phyloP scores from a whole-genome alignment of 805 yeast species.

The Schwanniomyces polymorphus region DNA sequence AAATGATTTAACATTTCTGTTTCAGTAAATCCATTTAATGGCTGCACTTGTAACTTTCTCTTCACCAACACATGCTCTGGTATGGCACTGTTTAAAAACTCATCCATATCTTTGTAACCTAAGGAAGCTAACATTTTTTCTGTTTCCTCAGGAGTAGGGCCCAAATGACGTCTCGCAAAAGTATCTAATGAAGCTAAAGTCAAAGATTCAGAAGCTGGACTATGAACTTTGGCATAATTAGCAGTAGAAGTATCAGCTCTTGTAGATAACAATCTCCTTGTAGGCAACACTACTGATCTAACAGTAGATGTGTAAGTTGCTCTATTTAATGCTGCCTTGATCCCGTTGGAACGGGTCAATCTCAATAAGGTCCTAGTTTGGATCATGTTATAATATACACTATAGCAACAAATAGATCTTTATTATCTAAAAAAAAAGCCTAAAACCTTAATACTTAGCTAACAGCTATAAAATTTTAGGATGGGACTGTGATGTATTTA shows the following conservation, averaged over 20 bases:
- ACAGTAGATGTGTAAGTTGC: too few relatives aligned
- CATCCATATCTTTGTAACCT: slow-evolving; percentile 66
- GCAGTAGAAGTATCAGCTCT: slow-evolving; percentile 58
- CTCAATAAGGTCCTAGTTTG: not conserved
- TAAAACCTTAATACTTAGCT: not conserved
- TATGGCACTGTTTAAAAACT: slow-evolving; percentile 69
- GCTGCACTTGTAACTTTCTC: slow-evolving; percentile 66
- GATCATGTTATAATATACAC: not conserved
- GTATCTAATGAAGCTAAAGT: slow-evolving; percentile 59
- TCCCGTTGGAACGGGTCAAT: slow-evolving; percentile 2
- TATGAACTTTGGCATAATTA: slow-evolving; percentile 48
- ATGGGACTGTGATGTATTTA: not conserved
- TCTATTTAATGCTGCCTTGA: not conserved
- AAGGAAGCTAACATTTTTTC: slow-evolving; percentile 62
- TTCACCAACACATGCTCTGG: slow-evolving; percentile 74
- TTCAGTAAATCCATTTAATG: slow-evolving; percentile 76
- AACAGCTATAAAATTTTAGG: not conserved
- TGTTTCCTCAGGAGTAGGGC: slow-evolving; percentile 69
- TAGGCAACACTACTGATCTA: not conserved
- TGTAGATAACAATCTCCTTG: slow-evolving; percentile 11
- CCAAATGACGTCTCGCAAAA: slow-evolving; percentile 88
- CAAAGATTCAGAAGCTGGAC: slow-evolving; percentile 28
- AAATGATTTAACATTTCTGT: slow-evolving; percentile 73
- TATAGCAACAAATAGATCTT: not conserved
- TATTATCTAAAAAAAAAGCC: not conserved